Evolutionary conservation across 108 stramenopile genomes (phyloP), one percentile per base, ranked within the genome.

Genomic region (Skeletonema costatum): DNA sequence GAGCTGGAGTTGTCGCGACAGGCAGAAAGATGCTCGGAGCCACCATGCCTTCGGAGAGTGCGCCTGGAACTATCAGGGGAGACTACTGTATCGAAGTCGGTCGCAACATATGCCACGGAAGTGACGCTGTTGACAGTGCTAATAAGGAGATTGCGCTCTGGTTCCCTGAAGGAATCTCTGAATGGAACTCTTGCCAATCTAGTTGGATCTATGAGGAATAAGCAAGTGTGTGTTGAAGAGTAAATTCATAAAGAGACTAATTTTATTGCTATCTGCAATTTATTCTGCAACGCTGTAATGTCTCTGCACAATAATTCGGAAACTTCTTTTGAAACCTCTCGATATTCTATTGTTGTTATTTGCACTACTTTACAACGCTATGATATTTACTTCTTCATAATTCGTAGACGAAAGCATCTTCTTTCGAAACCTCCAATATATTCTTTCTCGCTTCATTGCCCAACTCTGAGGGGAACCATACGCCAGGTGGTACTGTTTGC

Each of bases 11-110:
- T 58, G 91, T 93, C 14, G 51, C 73, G 66, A 87, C 90, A 65
- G 94, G 94, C 77, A 90, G 99, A 64, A n/a, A 93, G 87, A 98
- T 99, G 98, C 85, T 99, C 32, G 99, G 99, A 70, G 97, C 94
- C 39, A 99, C 99, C 84, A 97, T 97, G 94, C 99, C 99, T 25
- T 76, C 81, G 14, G 97, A 97, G 68, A 91, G 89, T 73, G 95
- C 93, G 12, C 91, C 94, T 70, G 99, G 99, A 65, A 98, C 98
- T 64, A 99, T 99, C 81, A 97, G 99, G 58, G 99, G 98, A 29
- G 99, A 99, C 77, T 97, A 91, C 77, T 97, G 78, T 93, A 95
- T 98, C 70, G 92, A 96, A 50, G 95, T 98, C 38, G 96, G 98
- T 0, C 75, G 92, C 29, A 93, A 93, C 73, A 88, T 93, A 64